Base-by-base conservation (phyloP, 768 basidiomycete genomes). In the Suillus fuscotomentosus region DNA sequence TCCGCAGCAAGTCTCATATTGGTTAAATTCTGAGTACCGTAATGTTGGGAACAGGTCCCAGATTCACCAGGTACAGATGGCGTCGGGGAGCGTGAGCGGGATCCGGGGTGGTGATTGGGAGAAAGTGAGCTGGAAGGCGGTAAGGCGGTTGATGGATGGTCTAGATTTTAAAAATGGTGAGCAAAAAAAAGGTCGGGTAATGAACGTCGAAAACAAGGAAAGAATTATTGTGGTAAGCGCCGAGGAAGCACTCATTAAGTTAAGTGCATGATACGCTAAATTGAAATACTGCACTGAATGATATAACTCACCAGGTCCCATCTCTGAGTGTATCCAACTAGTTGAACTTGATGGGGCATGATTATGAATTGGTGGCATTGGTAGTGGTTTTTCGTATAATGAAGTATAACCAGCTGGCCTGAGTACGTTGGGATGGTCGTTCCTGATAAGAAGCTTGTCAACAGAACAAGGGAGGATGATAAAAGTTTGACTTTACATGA, bases 51-150 rank as follows among this genome's bases (percentile, higher is more conserved):
- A 73, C 70, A 71, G 60, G 65, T 63, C 54, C 71, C 66, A 66
- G 71, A 72, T 65, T 70, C 70, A 39, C 64, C 65, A 41, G 65
- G 68, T 60, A 71, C 70, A 42, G 76, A 73, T 41, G 79, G 77
- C 10, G 80, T 77, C 20, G 79, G 77, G 41, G 79, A 77, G 74
- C 78, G 80, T 73, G 80, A 75, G 69, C 77, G 78, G 61, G 70
- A 67, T 63, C 72, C 64, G 68, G 69, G 69, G 36, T 68, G 70
- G 31, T 68, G 68, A 61, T 67, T 71, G 55, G 73, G 71, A 53
- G 78, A 76, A 71, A 75, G 70, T 47, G 75, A 76, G 51, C 31
- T 53, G 14, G 78, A 75, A 63, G 74, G 73, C 56, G 76, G 73
- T 62, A 73, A 71, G 56, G 75, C 65, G 56, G 74, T 66, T 53